These are phyloP conservation scores for Globisporangium megalacanthum DNA, from an alignment of 352 stramenopile genomes.

Conservation along the genomic window DNA sequence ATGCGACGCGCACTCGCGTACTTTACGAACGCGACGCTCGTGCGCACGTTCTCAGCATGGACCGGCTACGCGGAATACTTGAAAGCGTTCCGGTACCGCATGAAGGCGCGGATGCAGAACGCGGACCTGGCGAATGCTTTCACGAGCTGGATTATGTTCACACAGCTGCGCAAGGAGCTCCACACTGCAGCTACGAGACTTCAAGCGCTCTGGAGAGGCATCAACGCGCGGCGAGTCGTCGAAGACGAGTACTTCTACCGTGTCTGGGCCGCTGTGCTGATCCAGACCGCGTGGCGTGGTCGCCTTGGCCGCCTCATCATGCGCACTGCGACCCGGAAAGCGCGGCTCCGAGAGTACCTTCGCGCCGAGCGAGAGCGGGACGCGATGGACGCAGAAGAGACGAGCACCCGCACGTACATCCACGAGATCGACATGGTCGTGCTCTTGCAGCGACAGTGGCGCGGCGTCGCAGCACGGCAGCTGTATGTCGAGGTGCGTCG, in stretches of 20 bases:
- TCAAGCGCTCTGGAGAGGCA: constrained; percentile 66
- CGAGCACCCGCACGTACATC: constrained; percentile 33
- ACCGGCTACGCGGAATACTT: constrained; percentile 29
- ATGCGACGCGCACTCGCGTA: constrained; percentile 54
- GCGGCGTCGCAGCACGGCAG: constrained; percentile 55
- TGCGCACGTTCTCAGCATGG: constrained; percentile 62
- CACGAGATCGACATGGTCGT: constrained; percentile 52
- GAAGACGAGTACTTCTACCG: constrained; percentile 60
- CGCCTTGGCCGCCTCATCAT: constrained; percentile 47
- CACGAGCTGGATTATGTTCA: constrained; percentile 41
- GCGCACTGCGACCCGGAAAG: constrained; percentile 43
- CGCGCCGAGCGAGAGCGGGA: constrained; percentile 61
- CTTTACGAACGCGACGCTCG: constrained; percentile 50
- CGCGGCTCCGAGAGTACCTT: constrained; percentile 60
- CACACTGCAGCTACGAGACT: constrained; percentile 32
- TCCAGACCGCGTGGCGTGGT: constrained; percentile 67
- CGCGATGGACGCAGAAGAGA: constrained; percentile 43
- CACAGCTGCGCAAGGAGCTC: constrained; percentile 21
- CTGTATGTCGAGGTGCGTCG: constrained; percentile 59
- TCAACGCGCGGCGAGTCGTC: constrained; percentile 25
- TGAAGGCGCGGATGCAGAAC: constrained; percentile 43
- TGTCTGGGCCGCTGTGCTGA: constrained; percentile 61
- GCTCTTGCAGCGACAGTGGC: constrained; percentile 63
- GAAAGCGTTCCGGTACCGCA: constrained; percentile 33
- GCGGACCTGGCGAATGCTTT: constrained; percentile 43